phyloP scores from a whole-genome alignment of 2,329 filamentous ascomycete species.

The Beauveria scarabaeidicola region DNA sequence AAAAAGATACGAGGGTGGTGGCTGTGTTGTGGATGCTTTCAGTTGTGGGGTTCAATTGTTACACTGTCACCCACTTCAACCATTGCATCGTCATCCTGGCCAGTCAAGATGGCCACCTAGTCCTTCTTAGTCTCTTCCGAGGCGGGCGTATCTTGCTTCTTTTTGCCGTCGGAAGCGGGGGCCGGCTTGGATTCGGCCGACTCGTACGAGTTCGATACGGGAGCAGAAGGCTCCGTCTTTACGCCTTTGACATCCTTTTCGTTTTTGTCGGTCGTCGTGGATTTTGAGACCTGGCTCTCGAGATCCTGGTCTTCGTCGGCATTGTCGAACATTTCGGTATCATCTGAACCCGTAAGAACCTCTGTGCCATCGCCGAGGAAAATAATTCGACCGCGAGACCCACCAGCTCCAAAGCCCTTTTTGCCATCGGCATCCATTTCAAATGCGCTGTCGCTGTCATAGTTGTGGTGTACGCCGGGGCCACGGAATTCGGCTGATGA shows the following conservation, averaged over 20 bases:
- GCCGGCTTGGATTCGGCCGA: slow-evolving; percentile 12
- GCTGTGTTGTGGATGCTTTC: background rate
- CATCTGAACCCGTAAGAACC: slow-evolving; percentile 78
- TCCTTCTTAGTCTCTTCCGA: slow-evolving; percentile 27
- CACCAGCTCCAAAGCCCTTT: slow-evolving; percentile 55
- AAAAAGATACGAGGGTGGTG: slow-evolving; percentile 5
- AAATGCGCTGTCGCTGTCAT: slow-evolving; percentile 69
- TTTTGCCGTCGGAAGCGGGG: background rate
- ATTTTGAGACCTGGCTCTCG: slow-evolving; percentile 71
- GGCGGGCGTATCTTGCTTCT: background rate
- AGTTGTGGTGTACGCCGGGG: slow-evolving; percentile 72
- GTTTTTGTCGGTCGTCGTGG: slow-evolving; percentile 18
- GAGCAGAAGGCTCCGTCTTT: slow-evolving; percentile 14
- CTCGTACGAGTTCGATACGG: slow-evolving; percentile 4
- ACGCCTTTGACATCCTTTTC: slow-evolving; percentile 13
- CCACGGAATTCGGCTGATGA: slow-evolving; percentile 72
- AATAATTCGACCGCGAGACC: slow-evolving; percentile 80
- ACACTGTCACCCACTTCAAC: slow-evolving; percentile 15
- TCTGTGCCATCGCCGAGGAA: slow-evolving; percentile 93
- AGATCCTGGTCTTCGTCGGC: slow-evolving; percentile 78
- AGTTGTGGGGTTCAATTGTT: slow-evolving; percentile 1
- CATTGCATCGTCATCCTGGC: slow-evolving; percentile 9
- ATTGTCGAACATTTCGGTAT: slow-evolving; percentile 90
- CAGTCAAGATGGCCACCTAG: slow-evolving; percentile 23
- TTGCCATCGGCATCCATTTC: slow-evolving; percentile 64